These are phyloP conservation scores for Articulospora tetracladia DNA, from an alignment of 495 filamentous ascomycete genomes.

Conservation along the genomic window DNA sequence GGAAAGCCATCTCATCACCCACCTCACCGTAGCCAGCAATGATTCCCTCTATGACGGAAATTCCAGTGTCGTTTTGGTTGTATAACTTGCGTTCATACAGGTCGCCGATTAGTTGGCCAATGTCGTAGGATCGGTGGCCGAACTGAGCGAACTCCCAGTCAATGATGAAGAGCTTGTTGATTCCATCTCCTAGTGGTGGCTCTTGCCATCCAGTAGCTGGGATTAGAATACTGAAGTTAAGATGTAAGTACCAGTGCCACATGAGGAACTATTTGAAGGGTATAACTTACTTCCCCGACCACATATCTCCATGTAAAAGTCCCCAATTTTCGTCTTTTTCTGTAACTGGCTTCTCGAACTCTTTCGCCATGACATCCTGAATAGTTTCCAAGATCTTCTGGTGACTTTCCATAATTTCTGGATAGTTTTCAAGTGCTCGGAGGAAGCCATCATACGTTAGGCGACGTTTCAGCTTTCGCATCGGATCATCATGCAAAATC, in stretches of 20 bases:
- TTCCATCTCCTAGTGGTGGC: background rate
- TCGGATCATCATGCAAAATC: conserved; percentile 34
- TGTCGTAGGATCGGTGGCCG: conserved; percentile 43
- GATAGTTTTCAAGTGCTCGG: conserved; percentile 39
- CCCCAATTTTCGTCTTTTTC: conserved; percentile 31
- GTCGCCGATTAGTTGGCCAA: conserved; percentile 53
- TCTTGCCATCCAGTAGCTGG: conserved; percentile 21
- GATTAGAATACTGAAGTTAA: conserved; percentile 32
- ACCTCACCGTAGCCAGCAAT: conserved; percentile 41
- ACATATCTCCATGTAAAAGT: conserved; percentile 56
- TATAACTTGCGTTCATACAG: conserved; percentile 52
- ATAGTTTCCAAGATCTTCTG: conserved; percentile 40
- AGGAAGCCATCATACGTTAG: conserved; percentile 31
- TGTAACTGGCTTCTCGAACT: conserved; percentile 35
- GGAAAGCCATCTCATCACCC: conserved; percentile 43
- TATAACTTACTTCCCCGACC: conserved; percentile 52
- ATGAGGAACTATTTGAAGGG: background rate
- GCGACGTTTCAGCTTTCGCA: conserved; percentile 44
- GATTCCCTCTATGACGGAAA: conserved; percentile 48
- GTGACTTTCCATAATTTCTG: conserved; percentile 31
- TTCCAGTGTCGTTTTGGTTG: conserved; percentile 39
- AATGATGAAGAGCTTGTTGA: conserved; percentile 38
- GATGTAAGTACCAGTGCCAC: background rate
- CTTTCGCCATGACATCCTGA: conserved; percentile 19
- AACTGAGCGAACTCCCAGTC: conserved; percentile 55